Percentiles rank a stretch among this genome's conserved stretches.
phyloP scores from a whole-genome alignment of 1,284 basidiomycete species.

The Trichosporon ovoides region DNA sequence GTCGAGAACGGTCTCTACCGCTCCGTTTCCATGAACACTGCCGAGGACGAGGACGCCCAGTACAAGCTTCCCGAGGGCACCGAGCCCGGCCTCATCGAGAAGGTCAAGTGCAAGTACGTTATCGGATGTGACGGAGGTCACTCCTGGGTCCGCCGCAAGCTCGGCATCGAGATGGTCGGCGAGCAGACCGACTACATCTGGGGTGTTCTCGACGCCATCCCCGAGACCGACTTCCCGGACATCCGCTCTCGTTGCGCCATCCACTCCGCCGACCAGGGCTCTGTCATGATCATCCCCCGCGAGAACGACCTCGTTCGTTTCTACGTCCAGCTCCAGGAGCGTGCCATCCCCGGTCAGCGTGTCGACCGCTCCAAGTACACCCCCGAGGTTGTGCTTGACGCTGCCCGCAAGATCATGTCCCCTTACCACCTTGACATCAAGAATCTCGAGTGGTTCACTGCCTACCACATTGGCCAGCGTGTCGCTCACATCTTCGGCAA shows the following conservation, averaged over 20 bases:
- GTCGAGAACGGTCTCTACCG: slow-evolving; percentile 21
- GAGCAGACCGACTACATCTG: slow-evolving; percentile 30
- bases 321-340: slow-evolving; percentile 21
- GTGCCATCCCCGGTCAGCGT: slow-evolving; percentile 16
- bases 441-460: slow-evolving; percentile 41
- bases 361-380: slow-evolving; percentile 29
- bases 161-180: slow-evolving; percentile 25
- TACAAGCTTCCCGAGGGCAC: slow-evolving; percentile 17
- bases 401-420: slow-evolving; percentile 36
- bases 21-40: slow-evolving; percentile 13
- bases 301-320: slow-evolving; percentile 25
- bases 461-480: slow-evolving; percentile 44
- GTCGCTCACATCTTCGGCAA: slow-evolving; percentile 23
- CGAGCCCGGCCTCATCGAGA: slow-evolving; percentile 17
- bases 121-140: slow-evolving; percentile 33
- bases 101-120: slow-evolving; percentile 30
- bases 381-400: slow-evolving; percentile 32
- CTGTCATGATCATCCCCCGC: slow-evolving; percentile 23
- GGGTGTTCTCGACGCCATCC: slow-evolving; percentile 27
- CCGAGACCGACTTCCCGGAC: slow-evolving; percentile 25
- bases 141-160: slow-evolving; percentile 25
- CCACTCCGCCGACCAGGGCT: slow-evolving; percentile 21
- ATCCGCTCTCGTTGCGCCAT: slow-evolving; percentile 22
- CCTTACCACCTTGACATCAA: slow-evolving; percentile 39
- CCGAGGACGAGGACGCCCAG: slow-evolving; percentile 22